Evolutionary conservation across 2,329 filamentous ascomycete genomes (phyloP).

Genomic region (Ascochyta koolunga): DNA sequence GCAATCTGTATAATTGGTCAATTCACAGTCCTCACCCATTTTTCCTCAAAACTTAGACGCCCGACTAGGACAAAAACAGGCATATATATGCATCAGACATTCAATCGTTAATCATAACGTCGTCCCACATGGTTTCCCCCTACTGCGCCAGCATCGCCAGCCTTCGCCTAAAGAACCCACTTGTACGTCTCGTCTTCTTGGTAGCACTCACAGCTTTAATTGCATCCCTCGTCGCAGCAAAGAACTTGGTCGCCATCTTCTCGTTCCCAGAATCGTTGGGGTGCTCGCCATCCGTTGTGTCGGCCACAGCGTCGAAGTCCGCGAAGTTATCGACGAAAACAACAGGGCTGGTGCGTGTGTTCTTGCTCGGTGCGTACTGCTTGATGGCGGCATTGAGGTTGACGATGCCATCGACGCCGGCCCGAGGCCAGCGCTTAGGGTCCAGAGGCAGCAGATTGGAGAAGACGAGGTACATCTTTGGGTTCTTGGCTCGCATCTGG

Average conservation of each 20-base stretch:
- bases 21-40: background rate
- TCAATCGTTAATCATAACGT: conserved; percentile 10
- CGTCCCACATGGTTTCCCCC: background rate
- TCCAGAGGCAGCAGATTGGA: conserved; percentile 39
- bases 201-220: conserved; percentile 18
- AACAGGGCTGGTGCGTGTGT: conserved; percentile 30
- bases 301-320: conserved; percentile 36
- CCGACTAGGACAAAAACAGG: background rate
- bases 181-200: conserved; percentile 5
- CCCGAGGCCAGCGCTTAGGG: conserved; percentile 28
- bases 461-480: conserved; percentile 50
- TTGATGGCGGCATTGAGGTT: conserved; percentile 25
- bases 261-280: conserved; percentile 39
- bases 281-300: conserved; percentile 45
- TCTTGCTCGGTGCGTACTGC: conserved; percentile 28
- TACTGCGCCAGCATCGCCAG: conserved; percentile 7
- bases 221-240: conserved; percentile 22
- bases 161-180: conserved; percentile 6
- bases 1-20: conserved; percentile 6
- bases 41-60: background rate
- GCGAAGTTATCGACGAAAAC: conserved; percentile 38
- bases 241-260: conserved; percentile 41
- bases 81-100: conserved; percentile 8
- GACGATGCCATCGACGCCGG: conserved; percentile 24
- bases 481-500: conserved; percentile 52